A percentile compares a stretch with the other conserved stretches of the same genome.
Evolutionary conservation across 345 rosid species (phyloP).

Genomic region (Melaleuca quinquenervia): DNA sequence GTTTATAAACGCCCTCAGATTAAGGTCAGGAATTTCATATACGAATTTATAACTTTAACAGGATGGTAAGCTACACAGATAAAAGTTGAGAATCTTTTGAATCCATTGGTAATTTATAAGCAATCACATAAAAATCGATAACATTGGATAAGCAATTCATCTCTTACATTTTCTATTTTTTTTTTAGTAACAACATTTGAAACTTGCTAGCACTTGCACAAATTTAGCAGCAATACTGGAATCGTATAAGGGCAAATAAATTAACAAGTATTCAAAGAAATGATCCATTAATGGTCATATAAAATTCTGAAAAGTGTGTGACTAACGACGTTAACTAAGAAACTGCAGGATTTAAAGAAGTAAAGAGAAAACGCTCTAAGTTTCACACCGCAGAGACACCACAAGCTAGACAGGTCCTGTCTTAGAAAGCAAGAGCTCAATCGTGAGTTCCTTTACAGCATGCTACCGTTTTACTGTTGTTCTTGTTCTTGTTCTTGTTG

Average conservation of each 20-base stretch:
- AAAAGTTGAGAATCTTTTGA: not conserved
- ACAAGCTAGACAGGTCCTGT: not conserved
- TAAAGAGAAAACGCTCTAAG: not conserved
- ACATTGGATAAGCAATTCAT: not conserved
- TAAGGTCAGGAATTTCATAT: not conserved
- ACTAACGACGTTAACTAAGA: not conserved
- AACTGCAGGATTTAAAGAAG: not conserved
- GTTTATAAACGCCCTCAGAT: not conserved
- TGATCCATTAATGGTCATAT: not conserved
- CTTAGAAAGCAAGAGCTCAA: not conserved
- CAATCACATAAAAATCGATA: not conserved
- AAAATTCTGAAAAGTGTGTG: not conserved
- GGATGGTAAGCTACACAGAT: not conserved
- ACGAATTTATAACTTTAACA: not conserved
- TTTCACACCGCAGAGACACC: not conserved
- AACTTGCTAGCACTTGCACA: too few relatives aligned
- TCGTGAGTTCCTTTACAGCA: not conserved
- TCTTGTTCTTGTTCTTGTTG: not conserved
- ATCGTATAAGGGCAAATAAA: not conserved
- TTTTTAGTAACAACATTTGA: too few relatives aligned
- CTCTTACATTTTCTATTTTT: not conserved
- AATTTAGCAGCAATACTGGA: not conserved
- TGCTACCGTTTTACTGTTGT: not conserved
- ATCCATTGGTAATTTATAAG: not conserved
- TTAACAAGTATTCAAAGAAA: not conserved